Conservation (phyloP, 2,329 filamentous ascomycete genomes). For the Fusarium burgessii region DNA sequence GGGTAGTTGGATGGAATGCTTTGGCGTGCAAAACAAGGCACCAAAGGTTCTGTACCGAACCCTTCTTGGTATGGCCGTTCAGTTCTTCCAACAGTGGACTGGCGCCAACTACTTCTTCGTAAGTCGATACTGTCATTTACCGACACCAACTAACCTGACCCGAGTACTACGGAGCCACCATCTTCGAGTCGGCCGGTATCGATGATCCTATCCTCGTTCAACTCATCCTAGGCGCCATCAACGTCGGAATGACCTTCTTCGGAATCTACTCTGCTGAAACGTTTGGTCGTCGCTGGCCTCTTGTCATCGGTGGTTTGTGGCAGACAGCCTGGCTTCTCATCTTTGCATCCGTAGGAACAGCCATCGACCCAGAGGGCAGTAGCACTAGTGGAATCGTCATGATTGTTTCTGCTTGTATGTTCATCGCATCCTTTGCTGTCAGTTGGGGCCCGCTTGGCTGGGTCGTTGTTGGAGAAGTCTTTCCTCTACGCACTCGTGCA, state of each 20-base stretch:
- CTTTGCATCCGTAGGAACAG: constrained; percentile 70
- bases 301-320: constrained; percentile 75
- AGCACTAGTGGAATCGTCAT: constrained; percentile 70
- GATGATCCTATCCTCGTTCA: constrained; percentile 74
- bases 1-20: constrained; percentile 69
- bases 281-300: constrained; percentile 73
- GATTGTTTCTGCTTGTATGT: constrained; percentile 79
- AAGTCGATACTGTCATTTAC: constrained; percentile 55
- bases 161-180: constrained; percentile 71
- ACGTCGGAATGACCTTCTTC: constrained; percentile 74
- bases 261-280: constrained; percentile 77
- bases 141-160: constrained; percentile 39
- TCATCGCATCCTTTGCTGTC: constrained; percentile 76
- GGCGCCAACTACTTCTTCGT: constrained; percentile 70
- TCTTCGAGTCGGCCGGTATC: constrained; percentile 76
- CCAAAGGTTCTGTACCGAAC: constrained; percentile 74
- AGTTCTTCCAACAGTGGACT: constrained; percentile 76
- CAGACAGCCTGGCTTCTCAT: constrained; percentile 74
- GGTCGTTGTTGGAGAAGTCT: constrained; percentile 76
- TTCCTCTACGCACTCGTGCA: constrained; percentile 67
- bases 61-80: constrained; percentile 70
- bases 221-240: constrained; percentile 76
- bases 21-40: constrained; percentile 62
- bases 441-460: constrained; percentile 79
- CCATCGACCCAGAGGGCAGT: constrained; percentile 56